phyloP scores from a whole-genome alignment of 1,139 yeast species.

The Debaryomycetaceae sp. region DNA sequence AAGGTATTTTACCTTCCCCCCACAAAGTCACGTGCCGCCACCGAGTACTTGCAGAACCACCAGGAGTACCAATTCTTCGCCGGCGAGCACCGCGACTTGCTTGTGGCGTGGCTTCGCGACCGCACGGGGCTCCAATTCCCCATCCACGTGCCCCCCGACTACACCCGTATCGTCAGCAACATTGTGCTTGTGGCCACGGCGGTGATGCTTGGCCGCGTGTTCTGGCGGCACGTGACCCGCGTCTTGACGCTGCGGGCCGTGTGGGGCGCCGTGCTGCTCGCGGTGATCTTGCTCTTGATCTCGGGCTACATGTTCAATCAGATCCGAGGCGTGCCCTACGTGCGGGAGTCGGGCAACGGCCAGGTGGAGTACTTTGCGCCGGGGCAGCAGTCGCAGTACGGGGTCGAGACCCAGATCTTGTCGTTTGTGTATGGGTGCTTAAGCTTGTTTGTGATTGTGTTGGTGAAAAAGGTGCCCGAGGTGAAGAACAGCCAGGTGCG shows the following conservation, averaged over 20 bases:
- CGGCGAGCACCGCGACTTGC: conserved; percentile 46
- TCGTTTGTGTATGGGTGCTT: conserved; percentile 59
- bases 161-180: conserved; percentile 46
- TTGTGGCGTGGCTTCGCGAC: conserved; percentile 34
- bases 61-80: conserved; percentile 47
- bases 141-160: conserved; percentile 53
- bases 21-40: conserved; percentile 28
- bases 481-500: conserved; percentile 39
- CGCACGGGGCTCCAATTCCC: conserved; percentile 41
- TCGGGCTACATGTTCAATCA: conserved; percentile 93
- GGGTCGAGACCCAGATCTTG: conserved; percentile 76
- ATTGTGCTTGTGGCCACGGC: conserved; percentile 28
- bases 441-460: conserved; percentile 43
- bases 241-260: conserved; percentile 29
- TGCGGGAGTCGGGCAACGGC: conserved; percentile 56
- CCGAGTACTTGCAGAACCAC: conserved; percentile 31
- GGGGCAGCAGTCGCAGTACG: conserved; percentile 74
- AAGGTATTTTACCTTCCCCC: conserved; percentile 66
- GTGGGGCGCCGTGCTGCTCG: conserved; percentile 65
- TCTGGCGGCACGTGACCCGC: conserved; percentile 29
- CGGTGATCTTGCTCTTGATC: conserved; percentile 64
- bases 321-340: conserved; percentile 73
- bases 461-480: conserved; percentile 47
- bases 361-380: conserved; percentile 55
- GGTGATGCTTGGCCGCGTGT: conserved; percentile 18